Evolutionary conservation across 345 rosid genomes (phyloP), one percentile per base, ranked within the genome.

Genomic region (Acer negundo): DNA sequence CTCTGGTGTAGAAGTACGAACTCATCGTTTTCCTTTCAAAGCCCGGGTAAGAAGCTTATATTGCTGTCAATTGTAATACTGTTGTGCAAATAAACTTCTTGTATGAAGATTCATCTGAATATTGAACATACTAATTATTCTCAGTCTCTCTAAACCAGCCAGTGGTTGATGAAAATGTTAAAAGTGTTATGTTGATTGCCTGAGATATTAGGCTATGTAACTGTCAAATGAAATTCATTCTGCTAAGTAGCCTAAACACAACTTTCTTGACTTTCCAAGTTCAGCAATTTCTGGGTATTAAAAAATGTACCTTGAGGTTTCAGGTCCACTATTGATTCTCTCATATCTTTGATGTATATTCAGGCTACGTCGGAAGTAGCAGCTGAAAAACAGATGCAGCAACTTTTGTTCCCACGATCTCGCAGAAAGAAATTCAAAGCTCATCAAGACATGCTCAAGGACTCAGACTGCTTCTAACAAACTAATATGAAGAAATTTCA

Each of bases 21-120:
- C 99, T 70, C 95, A 92, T 86, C 92, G 99, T 61, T 95, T 95
- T 82, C 97, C 98, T 72, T 95, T 95, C 87, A 93, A 93, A 82
- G 82, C 62, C 61, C 89, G 85, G 89, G 99, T 93, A 79, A 85
- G 85, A 59, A 67, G 64, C 10, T 47, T 22, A 13, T 69, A 47
- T 13, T 20, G 56, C 67, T 38, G 38, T 15, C 69, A 16, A 73
- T 10, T 3, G 19, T 69, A 42, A 63, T 4, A 63, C 24, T 38
- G 64, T 66, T 24, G 0, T 31, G 23, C 28, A 7, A 1, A 3
- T 38, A 17, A 1, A 40, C 2, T 67, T n/a, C 1, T 19, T 38
- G 22, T 38, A 67, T 24, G 38, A 24, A 49, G 1, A 49, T 23
- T 24, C 65, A 12, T 62, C 47, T 15, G 10, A 69, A 38, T 69